These are phyloP conservation scores for Cerioporus squamosus DNA, from an alignment of 1,284 basidiomycete species.

Conservation along the genomic window DNA sequence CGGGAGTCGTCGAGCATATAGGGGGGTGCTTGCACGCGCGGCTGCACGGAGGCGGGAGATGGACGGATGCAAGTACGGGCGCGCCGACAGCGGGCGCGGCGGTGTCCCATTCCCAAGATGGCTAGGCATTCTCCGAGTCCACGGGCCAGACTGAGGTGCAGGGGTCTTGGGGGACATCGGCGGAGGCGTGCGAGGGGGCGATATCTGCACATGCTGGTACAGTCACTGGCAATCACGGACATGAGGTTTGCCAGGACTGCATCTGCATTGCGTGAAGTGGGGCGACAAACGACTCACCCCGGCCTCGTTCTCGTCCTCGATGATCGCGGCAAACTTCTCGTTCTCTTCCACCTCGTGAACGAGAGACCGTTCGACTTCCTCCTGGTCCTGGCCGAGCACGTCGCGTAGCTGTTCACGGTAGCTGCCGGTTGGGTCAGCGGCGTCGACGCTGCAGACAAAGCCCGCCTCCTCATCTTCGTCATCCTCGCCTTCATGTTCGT, in stretches of 20 bases:
- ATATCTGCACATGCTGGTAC: constrained; percentile 40
- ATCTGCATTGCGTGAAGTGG: constrained; percentile 16
- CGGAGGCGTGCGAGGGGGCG: constrained; percentile 48
- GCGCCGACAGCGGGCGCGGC: constrained; percentile 40
- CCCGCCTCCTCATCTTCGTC: constrained; percentile 61
- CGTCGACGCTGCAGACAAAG: constrained; percentile 75
- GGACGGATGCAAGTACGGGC: constrained; percentile 73
- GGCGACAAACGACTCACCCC: constrained; percentile 49
- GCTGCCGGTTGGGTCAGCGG: constrained; percentile 48
- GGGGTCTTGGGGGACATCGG: constrained; percentile 40
- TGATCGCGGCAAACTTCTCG: constrained; percentile 37
- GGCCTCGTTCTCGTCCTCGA: constrained; percentile 38
- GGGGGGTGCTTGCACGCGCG: too few relatives aligned
- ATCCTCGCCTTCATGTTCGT: constrained; percentile 38
- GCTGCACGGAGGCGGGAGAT: constrained; percentile 84
- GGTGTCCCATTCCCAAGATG: constrained; percentile 32
- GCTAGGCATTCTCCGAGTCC: constrained; percentile 41
- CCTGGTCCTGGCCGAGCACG: constrained; percentile 68
- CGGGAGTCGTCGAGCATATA: too few relatives aligned
- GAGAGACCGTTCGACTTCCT: constrained; percentile 47
- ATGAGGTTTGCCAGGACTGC: constrained; percentile 10
- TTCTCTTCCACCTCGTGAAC: constrained; percentile 41
- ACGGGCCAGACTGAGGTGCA: constrained; percentile 38
- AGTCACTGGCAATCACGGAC: constrained; percentile 6
- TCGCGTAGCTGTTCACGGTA: constrained; percentile 75